Evolutionary conservation across 306 rosid species (phyloP).

Genomic region (Acmispon strigosus): DNA sequence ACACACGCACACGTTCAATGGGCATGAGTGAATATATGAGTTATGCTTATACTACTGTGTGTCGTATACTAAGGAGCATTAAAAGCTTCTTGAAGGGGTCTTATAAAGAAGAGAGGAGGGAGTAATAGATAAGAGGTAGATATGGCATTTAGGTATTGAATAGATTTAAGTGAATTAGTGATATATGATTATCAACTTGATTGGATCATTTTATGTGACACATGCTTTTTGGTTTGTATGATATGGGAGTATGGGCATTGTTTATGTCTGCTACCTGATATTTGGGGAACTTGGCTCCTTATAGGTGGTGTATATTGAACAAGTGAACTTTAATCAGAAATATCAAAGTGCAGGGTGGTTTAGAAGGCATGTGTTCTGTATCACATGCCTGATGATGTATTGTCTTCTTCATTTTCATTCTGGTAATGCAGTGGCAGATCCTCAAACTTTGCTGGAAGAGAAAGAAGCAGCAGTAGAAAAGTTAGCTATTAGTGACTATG

Average conservation of each 20-base stretch:
- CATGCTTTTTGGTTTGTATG: neutral
- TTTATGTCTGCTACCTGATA: neutral
- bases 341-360: neutral
- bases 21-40: neutral
- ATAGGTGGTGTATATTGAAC: neutral
- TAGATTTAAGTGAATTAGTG: neutral
- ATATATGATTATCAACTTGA: neutral
- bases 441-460: conserved; percentile 84
- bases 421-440: conserved; percentile 76
- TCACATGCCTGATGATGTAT: neutral
- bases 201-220: neutral
- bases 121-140: neutral
- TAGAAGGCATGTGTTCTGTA: neutral
- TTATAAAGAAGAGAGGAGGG: too few relatives aligned
- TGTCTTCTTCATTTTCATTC: conserved; percentile 15
- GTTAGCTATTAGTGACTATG: conserved; percentile 83
- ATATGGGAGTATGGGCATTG: neutral
- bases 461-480: conserved; percentile 77
- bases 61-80: too few relatives aligned
- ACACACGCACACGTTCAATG: neutral
- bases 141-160: neutral
- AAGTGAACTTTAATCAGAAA: neutral
- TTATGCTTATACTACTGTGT: neutral
- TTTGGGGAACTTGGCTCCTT: neutral
- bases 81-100: too few relatives aligned